Conservation (phyloP, 31 red algal genomes). For the Asparagopsis taxiformis region DNA sequence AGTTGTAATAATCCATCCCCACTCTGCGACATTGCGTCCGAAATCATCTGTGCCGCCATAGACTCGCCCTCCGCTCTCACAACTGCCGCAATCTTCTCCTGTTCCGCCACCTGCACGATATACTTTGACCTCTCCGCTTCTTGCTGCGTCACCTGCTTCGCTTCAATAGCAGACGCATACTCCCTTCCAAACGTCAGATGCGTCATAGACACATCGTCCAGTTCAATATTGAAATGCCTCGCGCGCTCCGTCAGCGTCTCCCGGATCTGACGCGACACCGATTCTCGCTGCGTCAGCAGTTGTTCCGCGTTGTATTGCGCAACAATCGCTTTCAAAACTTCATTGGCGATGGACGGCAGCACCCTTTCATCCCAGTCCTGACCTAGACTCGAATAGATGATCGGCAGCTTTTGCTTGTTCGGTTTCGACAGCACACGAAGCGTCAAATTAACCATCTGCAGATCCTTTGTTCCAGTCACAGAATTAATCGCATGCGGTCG, state of each 20-base stretch:
- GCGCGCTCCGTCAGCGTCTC: conserved; percentile 94
- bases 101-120: conserved; percentile 94
- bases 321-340: conserved; percentile 96
- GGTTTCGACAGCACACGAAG: conserved; percentile 96
- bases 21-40: conserved; percentile 79
- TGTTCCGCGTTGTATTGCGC: conserved; percentile 99
- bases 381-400: conserved; percentile 82
- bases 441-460: conserved; percentile 99
- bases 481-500: conserved; percentile 91
- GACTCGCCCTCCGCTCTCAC: conserved; percentile 94
- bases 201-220: conserved; percentile 99
- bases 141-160: conserved; percentile 98
- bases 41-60: conserved; percentile 85
- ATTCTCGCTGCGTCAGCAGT: conserved; percentile 93
- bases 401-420: conserved; percentile 70
- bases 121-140: conserved; percentile 96
- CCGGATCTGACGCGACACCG: conserved; percentile 86
- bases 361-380: conserved; percentile 98
- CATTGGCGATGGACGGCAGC: conserved; percentile 97
- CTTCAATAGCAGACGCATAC: conserved; percentile 94
- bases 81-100: conserved; percentile 95
- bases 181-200: conserved; percentile 98
- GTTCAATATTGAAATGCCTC: conserved; percentile 89
- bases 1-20: conserved; percentile 93
- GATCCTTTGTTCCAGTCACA: conserved; percentile 95